Conservation (phyloP, 2,329 filamentous ascomycete genomes). For the Metarhizium rileyi region DNA sequence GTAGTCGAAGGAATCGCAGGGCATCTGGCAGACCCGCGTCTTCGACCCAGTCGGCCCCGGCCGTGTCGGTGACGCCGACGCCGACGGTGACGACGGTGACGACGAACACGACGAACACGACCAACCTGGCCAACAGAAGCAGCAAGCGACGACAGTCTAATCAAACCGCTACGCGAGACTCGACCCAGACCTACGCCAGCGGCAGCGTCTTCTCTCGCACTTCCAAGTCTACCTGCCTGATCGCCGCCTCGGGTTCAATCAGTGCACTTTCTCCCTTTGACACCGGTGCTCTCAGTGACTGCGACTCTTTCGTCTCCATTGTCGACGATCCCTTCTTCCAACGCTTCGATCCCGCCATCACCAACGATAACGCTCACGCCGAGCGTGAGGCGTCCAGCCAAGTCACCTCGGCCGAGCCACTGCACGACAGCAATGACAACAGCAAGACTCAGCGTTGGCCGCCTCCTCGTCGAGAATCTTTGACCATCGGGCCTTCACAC, state of each 20-base stretch:
- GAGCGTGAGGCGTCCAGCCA: conserved; percentile 15
- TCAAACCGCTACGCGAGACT: conserved; percentile 15
- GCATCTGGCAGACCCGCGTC: conserved; percentile 11
- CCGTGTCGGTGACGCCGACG: conserved; percentile 3
- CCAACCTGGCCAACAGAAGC: conserved; percentile 3
- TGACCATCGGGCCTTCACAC: conserved; percentile 28
- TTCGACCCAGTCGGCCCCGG: neutral
- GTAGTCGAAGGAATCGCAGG: conserved; percentile 15
- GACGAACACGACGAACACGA: conserved; percentile 5
- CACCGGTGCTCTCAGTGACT: conserved; percentile 17
- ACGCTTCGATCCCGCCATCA: conserved; percentile 28
- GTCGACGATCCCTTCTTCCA: conserved; percentile 47
- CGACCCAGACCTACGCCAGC: conserved; percentile 12
- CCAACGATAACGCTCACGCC: conserved; percentile 16
- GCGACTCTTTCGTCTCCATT: conserved; percentile 43
- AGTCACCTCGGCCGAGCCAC: conserved; percentile 16
- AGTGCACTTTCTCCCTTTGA: conserved; percentile 15
- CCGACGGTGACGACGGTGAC: conserved; percentile 3
- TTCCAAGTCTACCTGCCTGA: conserved; percentile 6
- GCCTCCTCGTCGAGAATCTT: conserved; percentile 38
- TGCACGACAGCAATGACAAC: conserved; percentile 29
- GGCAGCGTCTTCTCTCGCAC: conserved; percentile 12
- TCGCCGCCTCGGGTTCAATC: conserved; percentile 5
- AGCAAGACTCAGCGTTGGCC: conserved; percentile 28
- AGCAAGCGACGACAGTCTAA: conserved; percentile 9